Percentiles rank a stretch among this genome's conserved stretches.
Evolutionary conservation across 257 asterid genomes (phyloP).

Genomic region (Solanum pinnatisectum): DNA sequence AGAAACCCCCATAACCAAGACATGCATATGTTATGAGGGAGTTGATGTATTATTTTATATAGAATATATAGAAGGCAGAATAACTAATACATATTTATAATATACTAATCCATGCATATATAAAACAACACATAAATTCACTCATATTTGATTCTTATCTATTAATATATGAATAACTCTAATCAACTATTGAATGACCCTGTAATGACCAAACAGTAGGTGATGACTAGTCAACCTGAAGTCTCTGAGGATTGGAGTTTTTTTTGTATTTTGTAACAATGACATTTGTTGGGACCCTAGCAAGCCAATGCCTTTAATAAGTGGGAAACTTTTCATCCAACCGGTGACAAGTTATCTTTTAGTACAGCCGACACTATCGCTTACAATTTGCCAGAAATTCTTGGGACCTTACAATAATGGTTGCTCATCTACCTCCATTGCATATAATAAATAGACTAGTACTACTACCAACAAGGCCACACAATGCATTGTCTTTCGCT

Average conservation of each 20-base stretch:
- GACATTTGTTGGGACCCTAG: neutral
- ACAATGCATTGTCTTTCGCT: fast-evolving
- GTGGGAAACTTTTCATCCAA: neutral
- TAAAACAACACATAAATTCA: no score
- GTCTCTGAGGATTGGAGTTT: neutral
- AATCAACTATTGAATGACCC: no score
- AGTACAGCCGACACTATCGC: neutral
- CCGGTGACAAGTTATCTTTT: neutral
- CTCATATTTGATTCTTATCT: no score
- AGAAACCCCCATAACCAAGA: no score
- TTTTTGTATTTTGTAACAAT: neutral
- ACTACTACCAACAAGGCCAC: neutral
- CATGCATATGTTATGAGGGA: no score
- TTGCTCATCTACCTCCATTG: neutral
- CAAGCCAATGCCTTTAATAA: neutral
- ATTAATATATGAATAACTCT: no score
- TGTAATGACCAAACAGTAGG: neutral
- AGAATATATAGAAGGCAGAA: no score
- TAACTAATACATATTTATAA: no score
- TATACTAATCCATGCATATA: no score
- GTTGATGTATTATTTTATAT: no score
- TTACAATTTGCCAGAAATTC: neutral
- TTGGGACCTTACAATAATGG: neutral
- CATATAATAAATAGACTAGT: neutral
- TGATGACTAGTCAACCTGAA: neutral